Evolutionary conservation across 2,329 filamentous ascomycete species (phyloP).

Genomic region (Nemania diffusa): DNA sequence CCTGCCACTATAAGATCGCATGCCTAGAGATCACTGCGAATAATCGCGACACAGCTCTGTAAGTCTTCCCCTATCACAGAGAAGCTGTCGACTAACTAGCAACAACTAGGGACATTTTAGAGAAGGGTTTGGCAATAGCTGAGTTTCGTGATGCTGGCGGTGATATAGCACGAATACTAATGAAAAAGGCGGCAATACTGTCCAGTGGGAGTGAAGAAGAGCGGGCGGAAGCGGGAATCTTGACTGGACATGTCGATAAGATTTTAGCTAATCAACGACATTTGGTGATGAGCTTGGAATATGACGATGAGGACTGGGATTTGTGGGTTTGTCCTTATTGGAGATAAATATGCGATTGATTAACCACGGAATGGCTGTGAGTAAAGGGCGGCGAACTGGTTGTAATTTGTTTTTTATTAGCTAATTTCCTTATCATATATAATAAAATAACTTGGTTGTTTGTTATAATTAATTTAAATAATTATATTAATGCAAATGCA

Average conservation of each 20-base stretch:
- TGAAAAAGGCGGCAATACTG: not conserved
- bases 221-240: not conserved
- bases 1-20: slow-evolving; percentile 1
- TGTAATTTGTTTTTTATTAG: too few species aligned
- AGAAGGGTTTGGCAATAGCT: slow-evolving; percentile 1
- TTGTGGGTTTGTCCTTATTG: slow-evolving; percentile 1
- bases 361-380: too few species aligned
- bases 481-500: too few species aligned
- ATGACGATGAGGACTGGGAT: not conserved
- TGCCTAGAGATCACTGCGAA: not conserved
- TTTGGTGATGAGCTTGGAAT: not conserved
- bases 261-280: not conserved
- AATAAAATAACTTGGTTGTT: too few species aligned
- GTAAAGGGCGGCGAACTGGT: too few species aligned
- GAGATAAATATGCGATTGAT: too few species aligned
- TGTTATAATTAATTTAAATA: too few species aligned
- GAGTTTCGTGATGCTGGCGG: not conserved
- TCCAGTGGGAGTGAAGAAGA: not conserved
- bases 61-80: not conserved
- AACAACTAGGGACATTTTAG: not conserved
- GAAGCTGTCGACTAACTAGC: too few species aligned
- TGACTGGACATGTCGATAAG: not conserved
- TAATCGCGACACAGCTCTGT: not conserved
- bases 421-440: too few species aligned
- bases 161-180: not conserved